Evolutionary conservation across 2,329 filamentous ascomycete genomes (phyloP).

Genomic region (Fusarium sp.): DNA sequence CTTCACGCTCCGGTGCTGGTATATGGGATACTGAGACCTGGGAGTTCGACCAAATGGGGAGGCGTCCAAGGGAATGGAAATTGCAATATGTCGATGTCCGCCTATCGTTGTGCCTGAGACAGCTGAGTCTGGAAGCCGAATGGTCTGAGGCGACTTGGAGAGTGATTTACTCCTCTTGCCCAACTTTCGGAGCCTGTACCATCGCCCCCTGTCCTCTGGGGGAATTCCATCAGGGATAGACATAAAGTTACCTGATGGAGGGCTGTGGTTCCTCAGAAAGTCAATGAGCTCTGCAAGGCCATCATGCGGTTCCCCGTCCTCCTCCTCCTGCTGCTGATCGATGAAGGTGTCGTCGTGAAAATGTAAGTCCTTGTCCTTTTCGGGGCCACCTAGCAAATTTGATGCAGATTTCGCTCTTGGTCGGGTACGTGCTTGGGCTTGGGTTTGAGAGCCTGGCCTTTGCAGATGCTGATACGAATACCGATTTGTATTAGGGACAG

Average conservation of each 20-base stretch:
- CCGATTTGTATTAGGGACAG: not conserved
- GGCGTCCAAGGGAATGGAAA: slow-evolving; percentile 66
- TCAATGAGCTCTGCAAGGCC: slow-evolving; percentile 53
- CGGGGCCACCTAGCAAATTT: slow-evolving; percentile 30
- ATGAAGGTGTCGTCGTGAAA: slow-evolving; percentile 37
- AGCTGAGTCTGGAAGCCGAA: slow-evolving; percentile 64
- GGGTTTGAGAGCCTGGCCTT: not conserved
- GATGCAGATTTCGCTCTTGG: slow-evolving; percentile 39
- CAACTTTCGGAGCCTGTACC: slow-evolving; percentile 56
- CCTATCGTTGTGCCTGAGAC: slow-evolving; percentile 63
- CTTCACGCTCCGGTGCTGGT: slow-evolving; percentile 26
- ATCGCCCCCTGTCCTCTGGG: slow-evolving; percentile 50
- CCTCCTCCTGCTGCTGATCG: slow-evolving; percentile 25
- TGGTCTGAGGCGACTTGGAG: slow-evolving; percentile 44
- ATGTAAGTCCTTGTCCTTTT: slow-evolving; percentile 19
- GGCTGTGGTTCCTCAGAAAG: slow-evolving; percentile 61
- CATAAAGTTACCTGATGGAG: slow-evolving; percentile 62
- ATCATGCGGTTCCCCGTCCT: slow-evolving; percentile 31
- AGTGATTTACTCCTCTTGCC: slow-evolving; percentile 50
- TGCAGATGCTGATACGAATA: slow-evolving; percentile 10
- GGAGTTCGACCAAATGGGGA: slow-evolving; percentile 52
- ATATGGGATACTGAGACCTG: slow-evolving; percentile 49
- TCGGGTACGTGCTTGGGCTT: slow-evolving; percentile 24
- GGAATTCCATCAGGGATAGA: slow-evolving; percentile 51
- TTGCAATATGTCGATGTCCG: slow-evolving; percentile 68